Percentiles rank a stretch among this genome's conserved stretches.
Evolutionary conservation across 2,329 filamentous ascomycete species (phyloP).

Genomic region (Aspergillus tamarii): DNA sequence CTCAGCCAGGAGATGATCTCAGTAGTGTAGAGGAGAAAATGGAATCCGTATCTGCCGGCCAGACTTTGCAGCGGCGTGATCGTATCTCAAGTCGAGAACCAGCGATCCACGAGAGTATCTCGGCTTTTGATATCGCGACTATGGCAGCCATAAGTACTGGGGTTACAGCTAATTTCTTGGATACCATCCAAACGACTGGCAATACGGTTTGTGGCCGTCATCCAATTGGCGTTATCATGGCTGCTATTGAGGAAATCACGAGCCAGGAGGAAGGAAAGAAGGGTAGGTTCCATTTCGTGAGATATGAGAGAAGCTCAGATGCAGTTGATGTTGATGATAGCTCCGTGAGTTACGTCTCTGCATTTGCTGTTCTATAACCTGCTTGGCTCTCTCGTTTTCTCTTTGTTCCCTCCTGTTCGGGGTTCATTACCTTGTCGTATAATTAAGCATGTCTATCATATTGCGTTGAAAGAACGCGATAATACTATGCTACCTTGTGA

Average conservation of each 20-base stretch:
- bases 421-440: neutral
- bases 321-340: conserved; percentile 70
- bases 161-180: conserved; percentile 69
- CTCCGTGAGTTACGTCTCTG: conserved; percentile 94
- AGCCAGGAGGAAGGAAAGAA: conserved; percentile 43
- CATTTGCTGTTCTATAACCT: conserved; percentile 72
- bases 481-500: neutral
- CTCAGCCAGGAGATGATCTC: conserved; percentile 38
- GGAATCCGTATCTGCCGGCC: conserved; percentile 33
- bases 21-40: conserved; percentile 33
- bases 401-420: neutral
- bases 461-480: neutral
- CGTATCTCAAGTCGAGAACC: conserved; percentile 42
- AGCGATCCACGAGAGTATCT: conserved; percentile 82
- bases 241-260: conserved; percentile 71
- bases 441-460: neutral
- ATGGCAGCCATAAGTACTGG: conserved; percentile 86
- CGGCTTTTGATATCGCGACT: conserved; percentile 74
- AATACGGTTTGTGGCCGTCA: conserved; percentile 96
- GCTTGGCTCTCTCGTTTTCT: neutral
- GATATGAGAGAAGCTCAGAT: conserved; percentile 84
- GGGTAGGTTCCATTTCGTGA: conserved; percentile 73
- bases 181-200: conserved; percentile 69
- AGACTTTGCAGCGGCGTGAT: conserved; percentile 33
- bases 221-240: conserved; percentile 92